These are phyloP conservation scores for Mariannaea elegans DNA, from an alignment of 2,329 filamentous ascomycete species.

Conservation along the genomic window DNA sequence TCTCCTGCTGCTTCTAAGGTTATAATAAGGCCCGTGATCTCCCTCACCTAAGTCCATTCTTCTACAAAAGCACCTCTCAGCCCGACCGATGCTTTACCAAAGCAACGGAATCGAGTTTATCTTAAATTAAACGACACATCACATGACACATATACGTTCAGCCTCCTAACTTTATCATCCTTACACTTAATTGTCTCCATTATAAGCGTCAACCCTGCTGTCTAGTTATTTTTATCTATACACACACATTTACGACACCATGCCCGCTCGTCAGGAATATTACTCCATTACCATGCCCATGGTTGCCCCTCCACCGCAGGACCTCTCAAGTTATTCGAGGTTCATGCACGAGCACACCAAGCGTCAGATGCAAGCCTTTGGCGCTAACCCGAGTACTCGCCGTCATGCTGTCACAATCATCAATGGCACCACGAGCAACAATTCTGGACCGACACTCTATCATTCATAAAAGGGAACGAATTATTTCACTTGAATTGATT, in stretches of 20 bases:
- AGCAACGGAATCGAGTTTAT: no score
- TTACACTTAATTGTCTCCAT: not conserved
- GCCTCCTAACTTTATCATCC: not conserved
- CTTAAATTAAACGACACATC: not conserved
- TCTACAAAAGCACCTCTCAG: constrained; percentile 13
- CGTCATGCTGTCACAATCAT: constrained; percentile 40
- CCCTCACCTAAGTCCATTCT: constrained; percentile 12
- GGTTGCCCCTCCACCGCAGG: constrained; percentile 51
- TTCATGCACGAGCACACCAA: constrained; percentile 73
- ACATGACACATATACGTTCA: not conserved
- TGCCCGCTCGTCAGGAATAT: constrained; percentile 53
- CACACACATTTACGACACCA: constrained; percentile 35
- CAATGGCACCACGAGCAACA: constrained; percentile 20
- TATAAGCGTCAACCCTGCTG: no score
- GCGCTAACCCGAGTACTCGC: constrained; percentile 34
- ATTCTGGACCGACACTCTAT: constrained; percentile 27
- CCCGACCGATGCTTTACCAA: not conserved
- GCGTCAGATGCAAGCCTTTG: constrained; percentile 68
- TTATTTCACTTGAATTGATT: no score
- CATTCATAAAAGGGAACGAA: constrained; percentile 21
- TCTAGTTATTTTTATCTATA: not conserved
- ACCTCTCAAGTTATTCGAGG: constrained; percentile 65
- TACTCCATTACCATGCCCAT: constrained; percentile 46
- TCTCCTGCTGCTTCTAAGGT: constrained; percentile 20
- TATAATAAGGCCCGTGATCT: constrained; percentile 38